Evolutionary conservation across 1,284 basidiomycete species (phyloP), one percentile per base, ranked within the genome.

Genomic region (Wallemia mellicola): DNA sequence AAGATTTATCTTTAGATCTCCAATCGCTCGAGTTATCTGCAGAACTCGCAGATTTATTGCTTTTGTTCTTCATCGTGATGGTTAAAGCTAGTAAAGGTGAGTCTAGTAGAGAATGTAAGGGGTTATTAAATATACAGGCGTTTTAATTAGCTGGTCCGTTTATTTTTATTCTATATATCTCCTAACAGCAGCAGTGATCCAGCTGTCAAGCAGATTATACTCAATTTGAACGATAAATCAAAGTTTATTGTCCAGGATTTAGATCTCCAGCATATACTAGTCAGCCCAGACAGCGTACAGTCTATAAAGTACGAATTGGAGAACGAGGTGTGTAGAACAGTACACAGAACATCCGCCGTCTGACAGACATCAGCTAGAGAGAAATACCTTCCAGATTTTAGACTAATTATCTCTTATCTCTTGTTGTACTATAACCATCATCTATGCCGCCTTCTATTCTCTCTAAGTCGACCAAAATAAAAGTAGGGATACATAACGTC

Each of bases 401-500:
- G 38, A 48, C 22, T 48, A n/a, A 48, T 32, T n/a, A 48, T 48
- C 38, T 48, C 38, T 48, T 11, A 11, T 11, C 38, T n/a, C n/a
- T 22, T 48, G 9, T 48, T 48, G 38, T 48, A 11, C 38, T n/a
- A 7, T 5, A 17, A 48, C 38, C 38, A 17, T n/a, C 14, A 48
- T 48, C 14, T 17, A 48, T n/a, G 3, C 9, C 3, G 3, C 38
- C 22, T n/a, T n/a, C 9, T 11, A n/a, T n/a, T 15, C 22, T 17
- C 38, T 48, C 38, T 15, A 3, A 5, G 14, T 11, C n/a, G 92
- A 89, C 94, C 68, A 78, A 81, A 59, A 87, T 98, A 64, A 74
- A 80, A 24, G 86, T 98, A 58, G 94, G 92, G 68, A 83, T 85
- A 66, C 81, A 85, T 70, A 79, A 76, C 28, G 89, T 98, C 61